Base-by-base conservation (phyloP, 139 green algal species). In the Desmodesmus armatus region DNA sequence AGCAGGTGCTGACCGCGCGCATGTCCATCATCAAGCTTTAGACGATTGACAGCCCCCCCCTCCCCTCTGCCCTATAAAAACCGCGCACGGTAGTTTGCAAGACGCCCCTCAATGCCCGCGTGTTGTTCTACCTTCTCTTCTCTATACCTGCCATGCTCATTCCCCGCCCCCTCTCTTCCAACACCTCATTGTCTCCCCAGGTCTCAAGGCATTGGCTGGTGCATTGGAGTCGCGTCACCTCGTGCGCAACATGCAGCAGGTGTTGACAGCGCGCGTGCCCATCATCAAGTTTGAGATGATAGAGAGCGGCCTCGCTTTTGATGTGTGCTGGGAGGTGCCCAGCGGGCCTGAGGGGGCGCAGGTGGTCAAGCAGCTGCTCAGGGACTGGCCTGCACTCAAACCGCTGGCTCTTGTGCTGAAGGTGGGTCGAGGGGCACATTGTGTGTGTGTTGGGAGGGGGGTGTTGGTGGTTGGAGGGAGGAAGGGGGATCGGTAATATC, bases 241-340 rank as follows among this genome's bases (percentile, higher is more conserved):
- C 92, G 96, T 96, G 55, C 51, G 43, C 66, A 44, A 81, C 77
- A 44, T 87, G 66, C 65, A 65, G 55, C 44, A 97, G 93, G 92
- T 99, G 3, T 95, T 99, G 29, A 98, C 96, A 80, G 97, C 97
- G 33, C 90, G 92, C 5, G 96, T 99, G 40, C 97, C 97, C 15
- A 99, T 99, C 87, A 91, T 99, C 76, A 99, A 99, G 89, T 99
- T 99, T 86, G 88, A 96, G 82, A 92, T 89, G 41, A 51, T 89
- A 7, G 78, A 82, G 0, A 79, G 49, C 53, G 87, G 91, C 21
- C 88, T 98, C 40, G 87, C 92, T 5, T 99, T 99, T 87, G 97
- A 99, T 85, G 88, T 99, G n/a, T 96, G 89, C 25, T 98, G 99
- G 70, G 95, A 99, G 74, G 93, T 97, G 63, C 90, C 91, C 35